These are phyloP conservation scores for Elaeis oleifera DNA, from an alignment of 202 grass and related monocot genomes.

Conservation along the genomic window DNA sequence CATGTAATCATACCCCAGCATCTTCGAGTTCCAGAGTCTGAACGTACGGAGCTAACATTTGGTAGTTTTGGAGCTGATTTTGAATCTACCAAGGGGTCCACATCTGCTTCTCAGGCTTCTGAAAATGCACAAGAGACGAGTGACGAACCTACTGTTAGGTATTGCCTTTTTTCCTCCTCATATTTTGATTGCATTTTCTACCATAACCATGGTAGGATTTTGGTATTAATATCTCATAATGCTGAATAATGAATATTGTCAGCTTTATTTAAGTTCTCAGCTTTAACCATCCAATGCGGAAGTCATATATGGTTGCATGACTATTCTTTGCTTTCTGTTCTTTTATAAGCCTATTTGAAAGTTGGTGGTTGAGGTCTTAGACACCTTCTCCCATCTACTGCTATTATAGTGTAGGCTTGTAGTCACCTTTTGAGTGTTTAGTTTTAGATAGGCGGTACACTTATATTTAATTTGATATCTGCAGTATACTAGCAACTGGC, in stretches of 20 bases:
- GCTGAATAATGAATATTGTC: too few relatives aligned
- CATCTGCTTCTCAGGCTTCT: slow-evolving; percentile 26
- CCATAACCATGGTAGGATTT: too few relatives aligned
- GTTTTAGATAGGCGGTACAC: slow-evolving; percentile 4
- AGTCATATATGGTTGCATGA: too few relatives aligned
- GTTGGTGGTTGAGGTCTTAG: too few relatives aligned
- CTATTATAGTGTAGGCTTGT: too few relatives aligned
- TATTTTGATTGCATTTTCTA: too few relatives aligned
- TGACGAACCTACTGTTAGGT: slow-evolving; percentile 17
- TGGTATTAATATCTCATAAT: too few relatives aligned
- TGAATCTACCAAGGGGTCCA: slow-evolving; percentile 20
- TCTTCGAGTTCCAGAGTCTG: slow-evolving; percentile 15
- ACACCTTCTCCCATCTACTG: too few relatives aligned
- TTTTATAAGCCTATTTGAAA: too few relatives aligned
- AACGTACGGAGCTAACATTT: slow-evolving; percentile 10
- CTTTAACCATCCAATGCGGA: too few relatives aligned
- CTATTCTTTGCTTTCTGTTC: not conserved
- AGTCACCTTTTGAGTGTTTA: not conserved
- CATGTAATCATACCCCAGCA: slow-evolving; percentile 21
- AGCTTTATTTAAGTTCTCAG: too few relatives aligned
- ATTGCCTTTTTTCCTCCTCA: slow-evolving; percentile 23
- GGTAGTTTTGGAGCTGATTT: slow-evolving; percentile 42
- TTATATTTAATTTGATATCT: slow-evolving; percentile 11
- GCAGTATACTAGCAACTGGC: slow-evolving; percentile 39
- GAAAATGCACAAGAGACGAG: slow-evolving; percentile 43